A percentile compares a stretch with the other conserved stretches of the same genome.
These are phyloP conservation scores for Trichomonas vaginalis DNA, from an alignment of 208 protist species.

Conservation along the genomic window DNA sequence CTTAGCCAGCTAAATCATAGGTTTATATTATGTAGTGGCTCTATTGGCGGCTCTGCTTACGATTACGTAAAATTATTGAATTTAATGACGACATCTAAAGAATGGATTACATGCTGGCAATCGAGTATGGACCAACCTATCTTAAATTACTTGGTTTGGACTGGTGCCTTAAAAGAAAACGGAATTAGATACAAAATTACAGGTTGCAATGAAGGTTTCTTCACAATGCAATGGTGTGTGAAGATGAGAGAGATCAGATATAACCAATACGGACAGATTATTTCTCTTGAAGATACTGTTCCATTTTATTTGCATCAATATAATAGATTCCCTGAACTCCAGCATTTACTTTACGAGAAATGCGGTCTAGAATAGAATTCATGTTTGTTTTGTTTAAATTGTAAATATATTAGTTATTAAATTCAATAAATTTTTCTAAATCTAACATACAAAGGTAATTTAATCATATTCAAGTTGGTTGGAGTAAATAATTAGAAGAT, in stretches of 20 bases:
- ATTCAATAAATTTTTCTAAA: neutral
- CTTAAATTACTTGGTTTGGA: neutral
- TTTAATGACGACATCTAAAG: neutral
- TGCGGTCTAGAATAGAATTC: neutral
- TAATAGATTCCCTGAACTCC: neutral
- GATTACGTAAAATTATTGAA: neutral
- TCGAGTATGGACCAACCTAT: neutral
- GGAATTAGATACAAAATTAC: neutral
- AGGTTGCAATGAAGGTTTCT: neutral
- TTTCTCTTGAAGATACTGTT: neutral
- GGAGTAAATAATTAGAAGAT: no score
- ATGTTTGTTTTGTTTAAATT: neutral
- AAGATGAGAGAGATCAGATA: neutral
- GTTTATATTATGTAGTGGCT: neutral
- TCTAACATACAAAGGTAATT: no score
- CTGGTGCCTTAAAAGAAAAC: neutral
- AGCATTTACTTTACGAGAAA: neutral
- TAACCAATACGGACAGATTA: neutral
- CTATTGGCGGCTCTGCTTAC: neutral
- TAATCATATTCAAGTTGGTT: no score
- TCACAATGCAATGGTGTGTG: neutral
- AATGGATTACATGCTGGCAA: neutral
- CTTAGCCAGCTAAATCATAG: neutral
- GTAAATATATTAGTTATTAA: neutral
- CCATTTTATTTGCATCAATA: conserved; percentile 5